Evolutionary conservation across 2,329 filamentous ascomycete genomes (phyloP).

Genomic region (Fusarium tricinctum): DNA sequence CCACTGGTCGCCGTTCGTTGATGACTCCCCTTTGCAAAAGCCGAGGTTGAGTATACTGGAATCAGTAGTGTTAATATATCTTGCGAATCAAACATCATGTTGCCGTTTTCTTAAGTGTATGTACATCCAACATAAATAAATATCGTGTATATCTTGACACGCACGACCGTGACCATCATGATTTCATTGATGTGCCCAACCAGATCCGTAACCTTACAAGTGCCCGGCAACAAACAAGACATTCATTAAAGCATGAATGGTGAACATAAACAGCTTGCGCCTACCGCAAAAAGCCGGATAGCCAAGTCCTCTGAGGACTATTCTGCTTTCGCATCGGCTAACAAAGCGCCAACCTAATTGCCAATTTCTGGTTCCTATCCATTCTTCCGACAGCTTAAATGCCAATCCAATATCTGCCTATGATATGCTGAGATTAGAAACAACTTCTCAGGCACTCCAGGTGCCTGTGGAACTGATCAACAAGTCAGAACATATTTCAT

Average conservation of each 20-base stretch:
- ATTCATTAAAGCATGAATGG: conserved; percentile 5
- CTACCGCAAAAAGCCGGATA: conserved; percentile 32
- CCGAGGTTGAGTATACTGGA: background rate
- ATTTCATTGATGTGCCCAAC: conserved; percentile 28
- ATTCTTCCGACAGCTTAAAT: conserved; percentile 1
- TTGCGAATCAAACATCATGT: background rate
- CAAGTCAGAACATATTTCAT: background rate
- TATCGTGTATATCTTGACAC: conserved; percentile 1
- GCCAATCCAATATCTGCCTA: background rate
- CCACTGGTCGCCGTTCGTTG: background rate
- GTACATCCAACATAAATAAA: conserved; percentile 6
- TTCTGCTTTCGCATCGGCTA: conserved; percentile 6
- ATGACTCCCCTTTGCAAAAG: background rate
- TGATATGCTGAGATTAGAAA: background rate
- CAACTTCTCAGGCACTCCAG: conserved; percentile 3
- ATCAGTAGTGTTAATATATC: background rate
- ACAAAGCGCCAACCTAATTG: conserved; percentile 31
- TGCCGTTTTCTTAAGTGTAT: conserved; percentile 1
- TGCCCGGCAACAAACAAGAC: conserved; percentile 9
- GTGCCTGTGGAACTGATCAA: background rate
- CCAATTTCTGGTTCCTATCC: conserved; percentile 11
- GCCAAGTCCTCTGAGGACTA: conserved; percentile 3
- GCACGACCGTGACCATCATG: conserved; percentile 23
- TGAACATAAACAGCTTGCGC: background rate
- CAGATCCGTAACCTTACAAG: conserved; percentile 2